Evolutionary conservation across 176 grass and related monocot genomes (phyloP), one percentile per base, ranked within the genome.

Genomic region (Zoysia japonica): DNA sequence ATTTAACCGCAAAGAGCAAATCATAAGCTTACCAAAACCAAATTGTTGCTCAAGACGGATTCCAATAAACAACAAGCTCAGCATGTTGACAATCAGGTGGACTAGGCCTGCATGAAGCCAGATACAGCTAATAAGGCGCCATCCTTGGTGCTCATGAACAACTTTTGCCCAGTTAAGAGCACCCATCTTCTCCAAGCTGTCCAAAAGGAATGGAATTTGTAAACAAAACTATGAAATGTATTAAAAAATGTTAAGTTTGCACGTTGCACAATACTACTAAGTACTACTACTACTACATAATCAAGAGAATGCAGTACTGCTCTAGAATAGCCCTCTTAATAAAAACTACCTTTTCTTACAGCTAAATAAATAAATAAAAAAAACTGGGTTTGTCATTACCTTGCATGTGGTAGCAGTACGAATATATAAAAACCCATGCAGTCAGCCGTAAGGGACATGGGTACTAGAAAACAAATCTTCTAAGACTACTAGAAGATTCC

Each of bases 31-130:
- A 97, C 95, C 87, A 56, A 89, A 94, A 12, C 95, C 95, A 85
- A 97, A 97, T 81, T 97, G 95, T 70, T 94, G 91, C 80, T 94
- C 95, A 48, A 97, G 85, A 39, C 92, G 92, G 74, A 97, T 92
- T 68, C 95, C 95, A 74, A 97, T 85, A 46, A 97, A 97, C 35
- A 97, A 66, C 61, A 97, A 80, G 78, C 95, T 97, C 65, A 97
- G 41, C 95, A 97, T 97, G 70, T 97, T 97, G 49, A 90, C 84
- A 55, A 92, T 28, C 67, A 97, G 85, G 81, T 97, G 95, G 71
- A 97, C 84, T 45, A 97, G 70, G 37, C 95, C 95, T 71, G 87
- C 91, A 78, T 97, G 91, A 12, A 97, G 83, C 91, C 91, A 97
- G 47, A 94, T 81, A 84, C 89, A 92, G 51, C 83, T 80, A 61